These are phyloP conservation scores for Orbilia ellipsospora DNA, from an alignment of 2,329 filamentous ascomycete species.

Conservation along the genomic window DNA sequence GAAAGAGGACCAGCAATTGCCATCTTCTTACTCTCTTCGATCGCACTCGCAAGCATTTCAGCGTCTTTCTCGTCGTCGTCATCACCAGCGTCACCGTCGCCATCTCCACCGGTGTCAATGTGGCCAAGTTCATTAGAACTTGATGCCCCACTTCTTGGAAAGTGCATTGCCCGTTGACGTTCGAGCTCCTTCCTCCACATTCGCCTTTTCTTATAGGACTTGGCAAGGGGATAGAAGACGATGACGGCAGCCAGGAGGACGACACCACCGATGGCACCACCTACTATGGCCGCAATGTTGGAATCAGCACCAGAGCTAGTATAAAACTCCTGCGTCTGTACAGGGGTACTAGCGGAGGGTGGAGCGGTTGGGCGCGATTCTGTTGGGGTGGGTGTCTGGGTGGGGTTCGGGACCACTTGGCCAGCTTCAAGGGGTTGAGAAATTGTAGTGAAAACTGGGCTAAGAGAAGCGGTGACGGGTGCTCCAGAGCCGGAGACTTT, in stretches of 20 bases:
- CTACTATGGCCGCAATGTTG: slow-evolving; percentile 32
- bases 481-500: slow-evolving; percentile 35
- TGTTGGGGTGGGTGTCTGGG: slow-evolving; percentile 3
- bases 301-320: slow-evolving; percentile 1
- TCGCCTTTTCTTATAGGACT: slow-evolving; percentile 13
- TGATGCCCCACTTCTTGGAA: slow-evolving; percentile 10
- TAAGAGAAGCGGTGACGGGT: slow-evolving; percentile 6
- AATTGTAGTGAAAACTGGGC: slow-evolving; percentile 30
- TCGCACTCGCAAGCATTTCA: slow-evolving; percentile 29
- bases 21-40: slow-evolving; percentile 26
- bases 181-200: neutral
- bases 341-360: slow-evolving; percentile 5
- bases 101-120: slow-evolving; percentile 14
- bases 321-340: slow-evolving; percentile 13
- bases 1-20: neutral
- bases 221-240: slow-evolving; percentile 44
- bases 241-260: slow-evolving; percentile 35
- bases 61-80: slow-evolving; percentile 46
- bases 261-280: slow-evolving; percentile 36
- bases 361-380: slow-evolving; percentile 5
- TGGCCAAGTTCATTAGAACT: slow-evolving; percentile 9
- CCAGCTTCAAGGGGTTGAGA: slow-evolving; percentile 12
- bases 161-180: neutral
- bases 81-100: slow-evolving; percentile 11
- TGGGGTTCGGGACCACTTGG: neutral